A percentile compares a stretch with the other conserved stretches of the same genome.
Evolutionary conservation across 1,284 basidiomycete species (phyloP).

Genomic region (Malassezia sp.): DNA sequence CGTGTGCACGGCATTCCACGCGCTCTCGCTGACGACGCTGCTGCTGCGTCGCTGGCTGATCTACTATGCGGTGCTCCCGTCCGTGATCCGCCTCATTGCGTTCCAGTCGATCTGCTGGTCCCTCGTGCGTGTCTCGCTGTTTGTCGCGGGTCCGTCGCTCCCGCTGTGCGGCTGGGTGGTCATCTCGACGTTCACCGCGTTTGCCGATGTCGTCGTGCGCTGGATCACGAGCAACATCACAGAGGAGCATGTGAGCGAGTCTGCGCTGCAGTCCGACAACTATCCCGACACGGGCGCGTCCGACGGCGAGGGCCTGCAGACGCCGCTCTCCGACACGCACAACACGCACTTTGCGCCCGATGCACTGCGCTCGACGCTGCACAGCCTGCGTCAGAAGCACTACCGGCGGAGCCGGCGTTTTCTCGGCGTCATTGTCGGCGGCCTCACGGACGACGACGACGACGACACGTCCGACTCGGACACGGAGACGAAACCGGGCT

Average conservation of each 20-base stretch:
- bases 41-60: slow-evolving; percentile 66
- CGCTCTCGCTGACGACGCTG: slow-evolving; percentile 64
- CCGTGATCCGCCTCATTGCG: slow-evolving; percentile 67
- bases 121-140: slow-evolving; percentile 65
- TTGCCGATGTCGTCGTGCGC: slow-evolving; percentile 37
- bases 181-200: slow-evolving; percentile 62
- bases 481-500: neutral
- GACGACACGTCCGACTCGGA: slow-evolving; percentile 2
- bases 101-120: slow-evolving; percentile 78
- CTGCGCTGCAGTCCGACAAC: too few species aligned
- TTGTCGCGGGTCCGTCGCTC: slow-evolving; percentile 56
- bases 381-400: slow-evolving; percentile 10
- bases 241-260: slow-evolving; percentile 23
- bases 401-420: slow-evolving; percentile 26
- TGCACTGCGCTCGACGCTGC: neutral
- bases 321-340: too few species aligned
- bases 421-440: slow-evolving; percentile 35
- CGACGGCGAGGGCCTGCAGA: slow-evolving; percentile 12
- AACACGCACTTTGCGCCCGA: slow-evolving; percentile 7
- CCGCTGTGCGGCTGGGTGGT: slow-evolving; percentile 67
- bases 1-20: slow-evolving; percentile 68
- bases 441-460: slow-evolving; percentile 12
- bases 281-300: slow-evolving; percentile 9
- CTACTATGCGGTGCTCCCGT: slow-evolving; percentile 67
- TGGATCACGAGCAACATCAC: slow-evolving; percentile 46